phyloP scores from a whole-genome alignment of 2,329 filamentous ascomycete species.

The Saccharata proteae region DNA sequence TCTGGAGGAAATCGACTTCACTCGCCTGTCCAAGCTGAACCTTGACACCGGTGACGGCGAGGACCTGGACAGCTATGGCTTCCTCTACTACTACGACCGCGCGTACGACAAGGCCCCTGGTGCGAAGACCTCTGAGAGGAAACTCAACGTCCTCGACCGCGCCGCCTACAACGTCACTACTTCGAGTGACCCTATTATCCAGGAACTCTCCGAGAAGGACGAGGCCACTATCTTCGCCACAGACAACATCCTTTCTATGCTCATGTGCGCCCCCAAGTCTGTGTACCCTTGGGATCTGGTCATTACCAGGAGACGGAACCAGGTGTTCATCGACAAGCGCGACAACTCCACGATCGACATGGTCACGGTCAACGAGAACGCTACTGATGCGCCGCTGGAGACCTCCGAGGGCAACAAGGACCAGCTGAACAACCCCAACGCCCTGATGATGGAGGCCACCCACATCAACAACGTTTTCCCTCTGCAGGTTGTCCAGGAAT shows the following conservation, averaged over 20 bases:
- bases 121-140: conserved; percentile 70
- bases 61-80: conserved; percentile 89
- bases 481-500: conserved; percentile 86
- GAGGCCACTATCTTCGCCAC: conserved; percentile 96
- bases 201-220: conserved; percentile 90
- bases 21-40: conserved; percentile 87
- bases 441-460: conserved; percentile 90
- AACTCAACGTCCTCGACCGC: conserved; percentile 78
- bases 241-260: conserved; percentile 94
- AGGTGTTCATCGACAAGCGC: conserved; percentile 98
- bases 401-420: conserved; percentile 88
- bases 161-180: conserved; percentile 98
- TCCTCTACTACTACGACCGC: conserved; percentile 97
- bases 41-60: conserved; percentile 90
- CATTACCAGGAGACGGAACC: conserved; percentile 83
- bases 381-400: conserved; percentile 85
- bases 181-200: conserved; percentile 88
- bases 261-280: conserved; percentile 95
- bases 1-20: conserved; percentile 97
- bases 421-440: conserved; percentile 81
- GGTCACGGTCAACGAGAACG: conserved; percentile 98
- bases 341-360: conserved; percentile 90
- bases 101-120: conserved; percentile 87
- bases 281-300: conserved; percentile 98
- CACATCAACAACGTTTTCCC: conserved; percentile 99